Conservation (phyloP, 768 basidiomycete species). For the Crepidotus variabilis region DNA sequence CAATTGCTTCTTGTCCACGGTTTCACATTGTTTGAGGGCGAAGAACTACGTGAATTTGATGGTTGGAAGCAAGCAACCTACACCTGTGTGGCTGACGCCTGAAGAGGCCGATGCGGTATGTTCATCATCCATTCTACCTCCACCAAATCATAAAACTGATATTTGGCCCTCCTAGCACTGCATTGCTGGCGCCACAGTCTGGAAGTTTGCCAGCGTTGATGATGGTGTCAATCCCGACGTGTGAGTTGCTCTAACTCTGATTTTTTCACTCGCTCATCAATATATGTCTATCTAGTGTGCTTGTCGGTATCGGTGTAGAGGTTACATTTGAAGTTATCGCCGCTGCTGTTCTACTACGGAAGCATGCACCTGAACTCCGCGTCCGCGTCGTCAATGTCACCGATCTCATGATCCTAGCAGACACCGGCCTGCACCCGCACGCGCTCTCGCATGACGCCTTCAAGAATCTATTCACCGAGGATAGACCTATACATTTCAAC, state of each 20-base stretch:
- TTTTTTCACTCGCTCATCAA: neutral
- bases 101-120: slow-evolving; percentile 70
- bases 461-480: slow-evolving; percentile 65
- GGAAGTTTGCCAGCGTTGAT: slow-evolving; percentile 79
- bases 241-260: slow-evolving; percentile 28
- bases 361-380: slow-evolving; percentile 65
- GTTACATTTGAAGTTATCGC: slow-evolving; percentile 88
- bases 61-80: slow-evolving; percentile 85
- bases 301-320: slow-evolving; percentile 87
- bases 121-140: neutral
- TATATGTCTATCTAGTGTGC: slow-evolving; percentile 43
- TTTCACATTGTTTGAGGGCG: slow-evolving; percentile 78
- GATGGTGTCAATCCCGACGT: slow-evolving; percentile 71
- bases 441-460: slow-evolving; percentile 61
- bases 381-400: slow-evolving; percentile 88
- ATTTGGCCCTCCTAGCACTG: slow-evolving; percentile 53
- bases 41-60: slow-evolving; percentile 88
- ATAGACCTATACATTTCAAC: slow-evolving; percentile 72
- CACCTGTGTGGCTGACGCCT: slow-evolving; percentile 70
- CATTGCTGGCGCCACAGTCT: slow-evolving; percentile 81
- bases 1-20: slow-evolving; percentile 79
- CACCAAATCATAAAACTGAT: neutral
- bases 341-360: slow-evolving; percentile 75
- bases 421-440: slow-evolving; percentile 72
- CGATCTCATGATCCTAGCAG: slow-evolving; percentile 80